Percentiles rank a stretch among this genome's conserved stretches.
Evolutionary conservation across 2,329 filamentous ascomycete species (phyloP).

Genomic region (Pseudogymnoascus sp.): DNA sequence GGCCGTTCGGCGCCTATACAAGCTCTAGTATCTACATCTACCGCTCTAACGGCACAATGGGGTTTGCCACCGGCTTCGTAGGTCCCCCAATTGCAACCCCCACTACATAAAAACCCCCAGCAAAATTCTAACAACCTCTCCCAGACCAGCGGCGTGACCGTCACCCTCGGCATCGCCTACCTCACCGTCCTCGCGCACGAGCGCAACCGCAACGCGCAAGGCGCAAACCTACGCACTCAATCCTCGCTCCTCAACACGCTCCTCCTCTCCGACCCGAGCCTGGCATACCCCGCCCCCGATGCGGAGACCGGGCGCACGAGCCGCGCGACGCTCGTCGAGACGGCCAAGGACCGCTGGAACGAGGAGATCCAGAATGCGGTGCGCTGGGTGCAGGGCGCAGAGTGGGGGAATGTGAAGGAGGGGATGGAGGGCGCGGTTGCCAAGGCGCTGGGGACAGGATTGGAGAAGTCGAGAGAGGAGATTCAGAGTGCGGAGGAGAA

Average conservation of each 20-base stretch:
- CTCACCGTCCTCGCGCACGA: constrained; percentile 64
- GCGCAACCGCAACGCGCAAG: constrained; percentile 55
- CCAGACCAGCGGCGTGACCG: constrained; percentile 67
- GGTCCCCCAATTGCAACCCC: constrained; percentile 27
- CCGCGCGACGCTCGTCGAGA: constrained; percentile 52
- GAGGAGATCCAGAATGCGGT: constrained; percentile 61
- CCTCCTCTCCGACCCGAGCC: constrained; percentile 36
- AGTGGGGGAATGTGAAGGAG: constrained; percentile 58
- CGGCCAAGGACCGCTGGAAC: constrained; percentile 73
- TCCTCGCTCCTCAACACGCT: constrained; percentile 46
- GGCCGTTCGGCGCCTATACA: not conserved
- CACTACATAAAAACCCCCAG: not conserved
- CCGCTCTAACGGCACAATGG: constrained; percentile 43
- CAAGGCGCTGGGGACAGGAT: constrained; percentile 31
- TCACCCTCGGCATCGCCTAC: constrained; percentile 68
- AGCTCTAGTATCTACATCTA: not conserved
- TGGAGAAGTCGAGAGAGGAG: constrained; percentile 24
- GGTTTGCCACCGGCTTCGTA: constrained; percentile 70
- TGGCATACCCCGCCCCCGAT: constrained; percentile 33
- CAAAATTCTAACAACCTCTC: constrained; percentile 13
- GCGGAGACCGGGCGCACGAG: constrained; percentile 44
- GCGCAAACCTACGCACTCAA: constrained; percentile 49
- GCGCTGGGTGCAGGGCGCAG: constrained; percentile 56
- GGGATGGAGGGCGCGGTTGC: constrained; percentile 44
- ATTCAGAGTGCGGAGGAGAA: constrained; percentile 25